These are phyloP conservation scores for Carex kokanica DNA, from an alignment of 176 grass and related monocot genomes.

Conservation along the genomic window DNA sequence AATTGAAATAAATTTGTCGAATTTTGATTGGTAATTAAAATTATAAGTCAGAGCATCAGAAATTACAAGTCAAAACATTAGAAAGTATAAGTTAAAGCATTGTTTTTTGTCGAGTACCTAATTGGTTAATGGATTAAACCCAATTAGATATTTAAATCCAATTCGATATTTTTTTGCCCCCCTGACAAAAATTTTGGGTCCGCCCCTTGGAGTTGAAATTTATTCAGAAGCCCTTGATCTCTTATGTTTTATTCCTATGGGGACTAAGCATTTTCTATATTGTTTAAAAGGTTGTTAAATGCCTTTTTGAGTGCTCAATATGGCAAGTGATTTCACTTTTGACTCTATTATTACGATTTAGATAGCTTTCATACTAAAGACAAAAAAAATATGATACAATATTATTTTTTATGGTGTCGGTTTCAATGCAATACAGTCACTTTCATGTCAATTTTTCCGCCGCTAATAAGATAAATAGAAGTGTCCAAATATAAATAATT, in stretches of 20 bases:
- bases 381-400: not conserved
- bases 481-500: not conserved
- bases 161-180: too few species aligned
- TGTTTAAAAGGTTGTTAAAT: not conserved
- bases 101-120: too few species aligned
- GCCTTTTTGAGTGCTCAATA: not conserved
- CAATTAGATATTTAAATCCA: too few species aligned
- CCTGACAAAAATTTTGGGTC: too few species aligned
- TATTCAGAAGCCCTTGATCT: not conserved
- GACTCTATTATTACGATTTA: not conserved
- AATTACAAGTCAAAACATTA: too few species aligned
- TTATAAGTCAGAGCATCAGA: too few species aligned
- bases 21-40: too few species aligned
- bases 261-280: not conserved
- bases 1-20: too few species aligned
- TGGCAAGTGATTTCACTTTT: not conserved
- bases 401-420: not conserved
- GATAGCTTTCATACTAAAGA: not conserved
- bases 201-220: not conserved
- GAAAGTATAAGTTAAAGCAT: too few species aligned
- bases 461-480: not conserved
- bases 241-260: not conserved
- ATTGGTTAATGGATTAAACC: too few species aligned
- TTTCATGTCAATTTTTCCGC: not conserved
- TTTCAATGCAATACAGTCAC: not conserved